Base-by-base conservation (phyloP, 345 rosid genomes). In the Syzygium aromaticum region DNA sequence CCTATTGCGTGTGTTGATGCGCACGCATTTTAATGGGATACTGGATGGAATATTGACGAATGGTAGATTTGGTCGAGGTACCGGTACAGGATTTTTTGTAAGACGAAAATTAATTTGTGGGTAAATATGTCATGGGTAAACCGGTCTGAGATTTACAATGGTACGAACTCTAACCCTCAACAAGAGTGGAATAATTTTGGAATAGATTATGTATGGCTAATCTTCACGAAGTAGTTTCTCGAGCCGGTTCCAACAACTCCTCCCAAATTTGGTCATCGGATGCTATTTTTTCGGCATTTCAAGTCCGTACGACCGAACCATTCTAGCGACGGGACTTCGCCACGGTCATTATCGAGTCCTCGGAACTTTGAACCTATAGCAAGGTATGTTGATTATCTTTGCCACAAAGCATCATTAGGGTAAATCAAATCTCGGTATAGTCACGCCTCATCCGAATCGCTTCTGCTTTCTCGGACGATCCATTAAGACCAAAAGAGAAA, bases 121-220 rank as follows among this genome's bases (percentile, higher is more conserved):
- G n/a, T n/a, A n/a, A n/a, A 6, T 61, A 7, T n/a, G 4, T n/a
- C 33, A n/a, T n/a, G 33, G 64, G 28, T 12, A 13, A 27, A n/a
- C 0, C 0, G 5, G 1, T n/a, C n/a, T 27, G 33, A 13, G 6
- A 61, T 13, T 61, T 61, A 27, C 6, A 61, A 12, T 2, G 67
- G 33, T 61, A 27, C n/a, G 33, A 6, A 61, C 67, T 59, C 17
- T 59, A 27, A 13, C 27, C 6, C 27, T n/a, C 30, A 27, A 59
- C 0, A n/a, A 27, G 28, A 28, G 33, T 59, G 67, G 30, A 27
- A 59, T 30, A 27, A 5, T 27, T 59, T 57, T 27, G 6, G 8
- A 13, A 27, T 61, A n/a, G 5, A 61, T n/a, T 27, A 2, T n/a
- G 7, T 28, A 61, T 2, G 17, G 67, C 33, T 61, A 27, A n/a